These are phyloP conservation scores for Pseudocercospora ulei DNA, from an alignment of 2,329 filamentous ascomycete species.

Conservation along the genomic window DNA sequence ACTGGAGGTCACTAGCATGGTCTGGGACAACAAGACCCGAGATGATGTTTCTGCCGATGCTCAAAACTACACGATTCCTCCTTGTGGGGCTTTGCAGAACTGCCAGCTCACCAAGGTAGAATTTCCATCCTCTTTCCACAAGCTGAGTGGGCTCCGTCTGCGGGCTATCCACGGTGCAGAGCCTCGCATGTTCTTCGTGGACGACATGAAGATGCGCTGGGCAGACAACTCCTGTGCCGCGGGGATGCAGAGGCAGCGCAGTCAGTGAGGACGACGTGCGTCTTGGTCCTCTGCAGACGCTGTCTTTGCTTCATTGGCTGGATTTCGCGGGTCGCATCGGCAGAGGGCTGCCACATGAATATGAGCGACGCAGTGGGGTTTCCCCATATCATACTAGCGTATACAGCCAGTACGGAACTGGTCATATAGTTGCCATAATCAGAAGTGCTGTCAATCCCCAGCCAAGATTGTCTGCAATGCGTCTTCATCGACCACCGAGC, in stretches of 20 bases:
- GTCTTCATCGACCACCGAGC: slow-evolving; percentile 46
- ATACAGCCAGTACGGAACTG: neutral
- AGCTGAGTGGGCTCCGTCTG: slow-evolving; percentile 43
- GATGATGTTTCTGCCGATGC: slow-evolving; percentile 36
- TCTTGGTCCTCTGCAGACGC: neutral
- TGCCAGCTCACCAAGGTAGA: slow-evolving; percentile 40
- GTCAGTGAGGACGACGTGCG: slow-evolving; percentile 4
- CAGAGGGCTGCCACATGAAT: neutral
- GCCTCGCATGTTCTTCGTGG: slow-evolving; percentile 41
- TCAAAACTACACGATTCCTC: slow-evolving; percentile 36
- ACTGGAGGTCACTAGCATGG: slow-evolving; percentile 42
- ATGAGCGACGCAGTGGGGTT: neutral
- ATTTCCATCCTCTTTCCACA: slow-evolving; percentile 38
- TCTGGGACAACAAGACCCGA: slow-evolving; percentile 32
- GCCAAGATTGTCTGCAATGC: no score
- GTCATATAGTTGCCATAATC: slow-evolving; percentile 13
- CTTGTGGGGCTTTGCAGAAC: slow-evolving; percentile 36
- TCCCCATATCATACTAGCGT: neutral
- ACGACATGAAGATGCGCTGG: slow-evolving; percentile 44
- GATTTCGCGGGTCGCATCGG: no score
- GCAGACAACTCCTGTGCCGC: slow-evolving; percentile 44
- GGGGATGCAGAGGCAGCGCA: slow-evolving; percentile 51
- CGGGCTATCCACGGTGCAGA: slow-evolving; percentile 37
- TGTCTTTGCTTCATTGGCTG: no score
- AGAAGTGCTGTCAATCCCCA: neutral